Evolutionary conservation across 2,329 filamentous ascomycete genomes (phyloP), one percentile per base, ranked within the genome.

Genomic region (Leptographium galeiforme): DNA sequence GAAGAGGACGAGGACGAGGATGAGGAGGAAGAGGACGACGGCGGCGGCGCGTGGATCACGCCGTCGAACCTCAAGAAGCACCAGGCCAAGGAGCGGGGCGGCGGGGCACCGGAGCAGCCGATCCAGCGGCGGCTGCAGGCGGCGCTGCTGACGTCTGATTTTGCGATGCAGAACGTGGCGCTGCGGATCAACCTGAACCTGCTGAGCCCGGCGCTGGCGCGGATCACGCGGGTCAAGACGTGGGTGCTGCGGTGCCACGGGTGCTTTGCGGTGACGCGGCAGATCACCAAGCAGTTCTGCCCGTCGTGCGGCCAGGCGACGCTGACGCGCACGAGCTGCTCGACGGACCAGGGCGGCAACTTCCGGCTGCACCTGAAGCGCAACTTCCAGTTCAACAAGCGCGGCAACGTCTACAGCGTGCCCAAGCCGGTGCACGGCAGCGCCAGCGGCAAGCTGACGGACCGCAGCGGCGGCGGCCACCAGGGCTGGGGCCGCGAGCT

Each of bases 81-180:
- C 64, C 85, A 93, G 70, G 80, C 79, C 55, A 78, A 82, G 64
- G 83, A 91, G 61, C 68, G 72, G 25, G 18, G 11, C 16, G 70
- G 69, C 7, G 67, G 72, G 1, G 67, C 72, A 19, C 69, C 75
- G 43, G 69, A 75, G 49, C 67, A 73, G 55, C 66, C 75, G 2
- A 74, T 79, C 52, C 74, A 79, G 39, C 78, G 79, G 57, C 81
- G 79, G 13, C 84, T 96, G 61, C 84, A 94, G 68, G 88, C 87
- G 16, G 91, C 89, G n/a, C 83, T 91, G 46, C 84, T 97, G 64
- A 97, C 93, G 1, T 89, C 86, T 53, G 93, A 98, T 72, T 97
- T 87, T 69, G 91, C 93, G 53, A 95, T 98, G 88, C 91, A 97
- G 71, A 97, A 97, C 66, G 89, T 97, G 8, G 79, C 93, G 2